Conservation (phyloP, 805 yeast genomes). For the Saccharomycopsis lassenensis region DNA sequence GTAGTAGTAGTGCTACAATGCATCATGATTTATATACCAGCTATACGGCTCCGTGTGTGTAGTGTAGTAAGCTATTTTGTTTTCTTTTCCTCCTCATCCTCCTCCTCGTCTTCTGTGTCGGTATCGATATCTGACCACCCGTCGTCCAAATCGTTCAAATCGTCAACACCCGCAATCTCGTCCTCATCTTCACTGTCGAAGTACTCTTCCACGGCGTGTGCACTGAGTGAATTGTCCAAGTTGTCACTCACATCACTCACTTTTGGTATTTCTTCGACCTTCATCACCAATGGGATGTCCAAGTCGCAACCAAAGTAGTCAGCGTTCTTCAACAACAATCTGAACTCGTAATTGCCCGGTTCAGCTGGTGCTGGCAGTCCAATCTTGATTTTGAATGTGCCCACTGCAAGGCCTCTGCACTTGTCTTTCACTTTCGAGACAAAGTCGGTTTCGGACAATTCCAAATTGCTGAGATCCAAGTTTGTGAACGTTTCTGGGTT, state of each 20-base stretch:
- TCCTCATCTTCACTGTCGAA: conserved; percentile 30
- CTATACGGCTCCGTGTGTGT: no score
- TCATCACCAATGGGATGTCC: conserved; percentile 57
- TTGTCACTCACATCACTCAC: no score
- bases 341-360: conserved; percentile 54
- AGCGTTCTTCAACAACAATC: conserved; percentile 58
- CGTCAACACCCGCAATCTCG: conserved; percentile 19
- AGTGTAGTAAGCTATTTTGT: conserved; percentile 5
- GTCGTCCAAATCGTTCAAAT: conserved; percentile 30
- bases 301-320: conserved; percentile 78
- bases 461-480: conserved; percentile 45
- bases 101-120: conserved; percentile 52
- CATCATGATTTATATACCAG: no score
- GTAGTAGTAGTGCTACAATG: no score
- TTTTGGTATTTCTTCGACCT: conserved; percentile 51
- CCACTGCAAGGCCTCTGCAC: conserved; percentile 35
- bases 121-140: conserved; percentile 46
- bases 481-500: conserved; percentile 43
- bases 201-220: conserved; percentile 34
- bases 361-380: conserved; percentile 69
- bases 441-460: conserved; percentile 39
- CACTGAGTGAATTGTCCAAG: no score
- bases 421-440: conserved; percentile 21
- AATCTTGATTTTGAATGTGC: conserved; percentile 68
- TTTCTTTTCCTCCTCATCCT: conserved; percentile 21